Conservation (phyloP, 192 early-diverging fungal species). For the Rhizophagus sp. region DNA sequence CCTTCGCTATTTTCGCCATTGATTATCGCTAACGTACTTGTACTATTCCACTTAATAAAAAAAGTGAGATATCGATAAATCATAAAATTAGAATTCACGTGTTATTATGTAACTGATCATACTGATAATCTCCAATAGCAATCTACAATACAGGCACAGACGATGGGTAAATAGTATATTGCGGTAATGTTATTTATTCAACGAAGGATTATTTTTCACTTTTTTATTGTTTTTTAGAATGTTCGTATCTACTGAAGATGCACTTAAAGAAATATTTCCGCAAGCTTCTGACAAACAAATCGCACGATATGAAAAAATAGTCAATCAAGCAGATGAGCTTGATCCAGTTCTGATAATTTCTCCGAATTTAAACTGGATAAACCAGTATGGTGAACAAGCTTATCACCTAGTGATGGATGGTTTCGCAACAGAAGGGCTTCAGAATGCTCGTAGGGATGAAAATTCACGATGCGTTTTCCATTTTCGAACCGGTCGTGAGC, state of each 20-base stretch:
- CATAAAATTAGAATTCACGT: too few species aligned
- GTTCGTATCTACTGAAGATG: background rate
- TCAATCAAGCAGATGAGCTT: background rate
- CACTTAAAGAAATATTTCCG: constrained; percentile 10
- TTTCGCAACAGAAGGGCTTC: constrained; percentile 16
- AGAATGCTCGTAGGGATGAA: constrained; percentile 7
- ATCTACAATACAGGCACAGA: too few species aligned
- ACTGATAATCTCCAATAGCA: too few species aligned
- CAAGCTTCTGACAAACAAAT: constrained; percentile 3
- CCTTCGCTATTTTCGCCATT: too few species aligned
- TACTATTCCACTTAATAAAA: too few species aligned
- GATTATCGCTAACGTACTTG: too few species aligned
- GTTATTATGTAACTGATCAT: too few species aligned
- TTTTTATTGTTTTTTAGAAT: background rate
- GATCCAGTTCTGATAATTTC: constrained; percentile 14
- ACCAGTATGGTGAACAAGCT: background rate
- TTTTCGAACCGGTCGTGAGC: background rate
- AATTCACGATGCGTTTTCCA: constrained; percentile 6
- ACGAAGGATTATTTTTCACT: background rate
- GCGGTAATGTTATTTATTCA: background rate
- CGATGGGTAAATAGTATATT: too few species aligned
- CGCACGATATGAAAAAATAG: background rate
- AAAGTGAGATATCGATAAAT: too few species aligned
- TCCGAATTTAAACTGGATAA: constrained; percentile 3
- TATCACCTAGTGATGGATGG: constrained; percentile 5